These are phyloP conservation scores for Hypoxylon rubiginosum DNA, from an alignment of 2,329 filamentous ascomycete genomes.

Conservation along the genomic window DNA sequence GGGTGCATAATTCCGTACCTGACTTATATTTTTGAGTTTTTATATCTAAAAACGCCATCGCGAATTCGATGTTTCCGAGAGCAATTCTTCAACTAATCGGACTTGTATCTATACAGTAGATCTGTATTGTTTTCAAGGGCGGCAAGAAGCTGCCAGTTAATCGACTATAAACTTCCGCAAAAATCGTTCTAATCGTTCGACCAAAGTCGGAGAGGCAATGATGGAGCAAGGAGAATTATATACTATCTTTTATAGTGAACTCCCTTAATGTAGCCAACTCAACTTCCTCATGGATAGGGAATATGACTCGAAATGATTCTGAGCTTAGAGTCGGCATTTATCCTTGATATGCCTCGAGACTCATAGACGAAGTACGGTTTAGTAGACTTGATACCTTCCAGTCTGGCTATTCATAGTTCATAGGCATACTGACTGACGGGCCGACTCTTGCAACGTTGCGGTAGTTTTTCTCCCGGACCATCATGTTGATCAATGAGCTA, in stretches of 20 bases:
- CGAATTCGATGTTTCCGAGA: background rate
- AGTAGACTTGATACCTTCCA: background rate
- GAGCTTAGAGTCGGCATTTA: background rate
- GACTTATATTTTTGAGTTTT: background rate
- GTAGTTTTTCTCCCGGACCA: background rate
- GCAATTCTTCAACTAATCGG: too few species aligned
- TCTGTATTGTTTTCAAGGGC: background rate
- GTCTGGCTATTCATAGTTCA: background rate
- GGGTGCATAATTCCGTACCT: background rate
- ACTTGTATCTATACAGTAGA: background rate
- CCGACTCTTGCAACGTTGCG: slow-evolving; percentile 26
- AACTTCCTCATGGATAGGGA: background rate
- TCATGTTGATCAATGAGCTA: slow-evolving; percentile 6
- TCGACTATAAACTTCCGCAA: background rate
- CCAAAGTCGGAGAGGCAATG: background rate
- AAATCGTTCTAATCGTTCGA: background rate
- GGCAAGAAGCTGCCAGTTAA: background rate
- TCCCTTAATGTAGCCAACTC: too few species aligned
- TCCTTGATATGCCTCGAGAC: background rate
- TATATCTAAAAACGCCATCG: background rate
- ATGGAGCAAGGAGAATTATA: background rate
- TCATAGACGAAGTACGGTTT: background rate
- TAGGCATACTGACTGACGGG: slow-evolving; percentile 1
- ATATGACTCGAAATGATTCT: background rate
- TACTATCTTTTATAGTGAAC: background rate